These are phyloP conservation scores for Dalbergia cochinchinensis DNA, from an alignment of 306 rosid genomes.

Conservation along the genomic window DNA sequence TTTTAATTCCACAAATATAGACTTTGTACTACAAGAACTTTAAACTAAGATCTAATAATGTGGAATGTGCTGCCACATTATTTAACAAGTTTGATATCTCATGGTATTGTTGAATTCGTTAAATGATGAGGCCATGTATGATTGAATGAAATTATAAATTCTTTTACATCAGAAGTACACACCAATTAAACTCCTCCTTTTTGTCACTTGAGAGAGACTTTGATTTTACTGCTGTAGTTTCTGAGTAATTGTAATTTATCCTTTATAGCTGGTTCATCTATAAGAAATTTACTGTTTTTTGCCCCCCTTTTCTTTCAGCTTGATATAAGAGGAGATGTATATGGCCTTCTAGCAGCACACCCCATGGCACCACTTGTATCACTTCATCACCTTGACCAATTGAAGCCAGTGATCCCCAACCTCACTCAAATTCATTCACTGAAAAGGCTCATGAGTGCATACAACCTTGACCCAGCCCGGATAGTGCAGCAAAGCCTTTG, in stretches of 20 bases:
- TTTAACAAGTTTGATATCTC: too few species aligned
- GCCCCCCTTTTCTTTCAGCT: constrained; percentile 58
- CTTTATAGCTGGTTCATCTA: not conserved
- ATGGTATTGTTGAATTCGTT: too few species aligned
- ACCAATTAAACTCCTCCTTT: not conserved
- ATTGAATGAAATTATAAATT: too few species aligned
- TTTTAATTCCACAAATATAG: too few species aligned
- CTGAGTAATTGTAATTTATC: too few species aligned
- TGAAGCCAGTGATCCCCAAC: constrained; percentile 70
- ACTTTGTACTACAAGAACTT: too few species aligned
- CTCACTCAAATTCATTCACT: constrained; percentile 59
- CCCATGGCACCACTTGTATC: constrained; percentile 87
- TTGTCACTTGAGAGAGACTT: not conserved
- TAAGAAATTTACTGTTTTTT: constrained; percentile 20
- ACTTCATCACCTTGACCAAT: constrained; percentile 81
- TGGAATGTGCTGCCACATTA: too few species aligned
- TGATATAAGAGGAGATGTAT: constrained; percentile 77
- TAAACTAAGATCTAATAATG: too few species aligned
- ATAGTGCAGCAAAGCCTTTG: constrained; percentile 79
- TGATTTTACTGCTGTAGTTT: too few species aligned
- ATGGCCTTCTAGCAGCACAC: constrained; percentile 88
- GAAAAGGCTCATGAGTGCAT: constrained; percentile 63
- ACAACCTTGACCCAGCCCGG: constrained; percentile 70
- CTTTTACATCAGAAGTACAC: too few species aligned
- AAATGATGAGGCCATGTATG: too few species aligned